These are phyloP conservation scores for Nannochloropsis salina DNA, from an alignment of 108 stramenopile genomes.

Conservation along the genomic window DNA sequence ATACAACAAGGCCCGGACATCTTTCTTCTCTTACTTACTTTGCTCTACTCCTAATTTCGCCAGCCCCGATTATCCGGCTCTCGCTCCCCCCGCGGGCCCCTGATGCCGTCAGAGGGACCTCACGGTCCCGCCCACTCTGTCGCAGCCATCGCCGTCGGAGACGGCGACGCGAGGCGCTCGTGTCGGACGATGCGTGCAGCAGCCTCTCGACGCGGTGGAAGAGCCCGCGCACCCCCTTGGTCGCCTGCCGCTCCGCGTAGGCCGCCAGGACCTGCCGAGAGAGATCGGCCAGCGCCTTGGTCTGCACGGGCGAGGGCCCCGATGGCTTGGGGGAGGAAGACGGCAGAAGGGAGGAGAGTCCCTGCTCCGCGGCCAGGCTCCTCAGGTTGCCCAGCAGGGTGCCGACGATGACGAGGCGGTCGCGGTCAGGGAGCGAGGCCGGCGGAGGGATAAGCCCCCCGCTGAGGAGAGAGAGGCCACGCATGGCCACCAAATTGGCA, in stretches of 20 bases:
- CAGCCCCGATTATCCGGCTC: too few species aligned
- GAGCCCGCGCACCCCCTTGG: background rate
- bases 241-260: background rate
- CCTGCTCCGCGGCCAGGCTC: background rate
- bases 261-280: background rate
- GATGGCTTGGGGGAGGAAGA: background rate
- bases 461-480: conserved; percentile 9
- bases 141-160: background rate
- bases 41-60: too few species aligned
- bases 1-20: too few species aligned
- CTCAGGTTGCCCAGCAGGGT: background rate
- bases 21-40: too few species aligned
- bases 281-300: background rate
- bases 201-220: conserved; percentile 16
- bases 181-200: background rate
- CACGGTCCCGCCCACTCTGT: too few species aligned
- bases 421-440: background rate
- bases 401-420: background rate
- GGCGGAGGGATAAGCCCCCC: background rate
- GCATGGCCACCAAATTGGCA: background rate
- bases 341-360: background rate
- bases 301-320: background rate
- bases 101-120: too few species aligned
- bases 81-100: too few species aligned
- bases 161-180: background rate